Percentiles rank a stretch among this genome's conserved stretches.
Conservation (phyloP, 1,284 basidiomycete species). For the Prillingera fragicola region DNA sequence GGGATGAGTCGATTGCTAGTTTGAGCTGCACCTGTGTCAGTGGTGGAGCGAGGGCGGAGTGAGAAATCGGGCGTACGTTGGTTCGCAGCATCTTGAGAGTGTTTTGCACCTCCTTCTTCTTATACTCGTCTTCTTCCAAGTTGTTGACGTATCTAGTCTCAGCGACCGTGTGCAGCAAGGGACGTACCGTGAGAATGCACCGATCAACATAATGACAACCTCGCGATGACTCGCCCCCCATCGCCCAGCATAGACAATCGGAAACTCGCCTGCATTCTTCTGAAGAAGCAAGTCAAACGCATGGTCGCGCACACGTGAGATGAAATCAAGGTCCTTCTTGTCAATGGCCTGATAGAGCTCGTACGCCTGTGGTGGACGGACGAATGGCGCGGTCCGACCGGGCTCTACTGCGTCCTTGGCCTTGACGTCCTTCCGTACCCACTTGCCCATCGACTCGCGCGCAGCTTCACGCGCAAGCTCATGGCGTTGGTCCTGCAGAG, state of each 20-base stretch:
- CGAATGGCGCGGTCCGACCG: slow-evolving; percentile 27
- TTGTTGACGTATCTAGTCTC: slow-evolving; percentile 43
- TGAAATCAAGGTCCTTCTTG: slow-evolving; percentile 45
- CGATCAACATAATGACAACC: slow-evolving; percentile 43
- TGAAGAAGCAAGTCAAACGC: slow-evolving; percentile 42
- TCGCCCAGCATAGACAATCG: slow-evolving; percentile 45
- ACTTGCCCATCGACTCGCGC: slow-evolving; percentile 26
- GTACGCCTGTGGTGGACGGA: slow-evolving; percentile 44
- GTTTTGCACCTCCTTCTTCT: slow-evolving; percentile 39
- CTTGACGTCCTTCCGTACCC: slow-evolving; percentile 15
- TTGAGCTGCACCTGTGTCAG: slow-evolving; percentile 42
- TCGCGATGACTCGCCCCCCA: slow-evolving; percentile 43
- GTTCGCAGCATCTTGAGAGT: slow-evolving; percentile 42
- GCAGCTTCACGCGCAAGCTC: slow-evolving; percentile 30
- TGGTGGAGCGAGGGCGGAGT: not conserved
- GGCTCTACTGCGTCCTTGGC: slow-evolving; percentile 5
- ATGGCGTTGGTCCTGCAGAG: slow-evolving; percentile 41
- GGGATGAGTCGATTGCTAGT: slow-evolving; percentile 47
- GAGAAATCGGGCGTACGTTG: slow-evolving; percentile 30
- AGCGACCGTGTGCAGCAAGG: not conserved
- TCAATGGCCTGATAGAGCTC: slow-evolving; percentile 49
- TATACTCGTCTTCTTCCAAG: slow-evolving; percentile 44
- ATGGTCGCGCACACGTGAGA: slow-evolving; percentile 47
- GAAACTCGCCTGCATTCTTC: slow-evolving; percentile 47
- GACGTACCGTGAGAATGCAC: slow-evolving; percentile 43